Base-by-base conservation (phyloP, 768 basidiomycete species). In the Termitomyces bulborhizus region DNA sequence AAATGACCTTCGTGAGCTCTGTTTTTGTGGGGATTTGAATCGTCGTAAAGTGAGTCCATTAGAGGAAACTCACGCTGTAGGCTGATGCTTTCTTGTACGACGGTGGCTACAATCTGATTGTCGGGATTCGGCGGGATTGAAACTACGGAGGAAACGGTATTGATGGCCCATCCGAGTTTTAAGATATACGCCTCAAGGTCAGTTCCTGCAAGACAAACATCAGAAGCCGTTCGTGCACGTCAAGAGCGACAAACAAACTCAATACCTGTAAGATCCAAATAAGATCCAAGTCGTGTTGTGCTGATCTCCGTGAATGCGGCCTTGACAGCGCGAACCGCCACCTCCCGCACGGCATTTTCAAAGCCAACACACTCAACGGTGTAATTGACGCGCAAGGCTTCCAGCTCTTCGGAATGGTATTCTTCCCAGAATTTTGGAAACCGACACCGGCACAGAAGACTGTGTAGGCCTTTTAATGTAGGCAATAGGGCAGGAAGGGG, bases 371-470 rank as follows among this genome's bases (percentile, higher is more conserved):
- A 85, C 66, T 93, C 92, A 6, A 92, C 79, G 1, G 90, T 93
- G 67, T 91, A 93, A 67, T 93, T 92, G 61, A 91, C 88, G 43
- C 92, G 79, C 50, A 93, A 71, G n/a, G 70, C 67, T 59, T 89
- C 85, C 6, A 90, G 75, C 44, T 82, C 76, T 26, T 82, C 81
- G 3, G 90, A 90, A 59, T 73, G 80, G 70, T 89, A 93, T 27
- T 79, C 69, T 57, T 74, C 63, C 93, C 93, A 95, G 74, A 95
- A 95, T 2, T 84, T 81, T 46, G 90, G 86, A 76, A 95, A 94
- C 54, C 89, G 84, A 71, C 93, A 93, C 58, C 89, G 86, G 62
- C 85, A 86, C 54, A 91, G 79, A 55, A 90, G 79, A 62, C 76
- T 79, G 67, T 86, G 79, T 42, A 94, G 78, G 50, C 74, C 73